Base-by-base conservation (phyloP, 2,329 filamentous ascomycete species). In the Piedraia hortae region DNA sequence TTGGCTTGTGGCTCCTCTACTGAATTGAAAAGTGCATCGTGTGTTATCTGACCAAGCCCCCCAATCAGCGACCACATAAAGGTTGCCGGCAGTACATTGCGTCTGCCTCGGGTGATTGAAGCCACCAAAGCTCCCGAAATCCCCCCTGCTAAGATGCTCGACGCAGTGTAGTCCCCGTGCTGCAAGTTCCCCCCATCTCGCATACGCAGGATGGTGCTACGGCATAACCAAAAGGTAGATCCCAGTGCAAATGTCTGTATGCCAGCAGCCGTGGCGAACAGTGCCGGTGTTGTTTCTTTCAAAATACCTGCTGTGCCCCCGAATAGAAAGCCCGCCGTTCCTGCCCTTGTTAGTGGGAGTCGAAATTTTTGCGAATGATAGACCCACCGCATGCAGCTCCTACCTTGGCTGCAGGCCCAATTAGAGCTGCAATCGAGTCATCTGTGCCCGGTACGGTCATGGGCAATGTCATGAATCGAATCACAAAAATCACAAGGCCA, bases 161-260 rank as follows among this genome's bases (percentile, higher is more conserved):
- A 68, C 36, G 58, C 62, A 10, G 62, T 48, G 27, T 61, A 63
- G 27, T 85, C 63, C 11, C 23, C 15, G 7, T 15, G 13, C 14
- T 18, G n/a, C 9, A 18, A 20, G 19, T 14, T 12, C 6, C 2
- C 20, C 6, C 12, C 23, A 11, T 14, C 4, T 4, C 27, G 31
- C 5, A 29, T 34, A 25, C 37, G 30, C 12, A 56, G 41, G 11
- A 54, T 33, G 6, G 39, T 31, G n/a, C 38, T 35, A 6, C 51
- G 44, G 12, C 36, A 29, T 66, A 70, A 67, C 56, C 67, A 82
- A 41, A 68, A 91, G 9, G 62, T 71, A 20, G 59, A 62, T 16
- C 75, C 75, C 17, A 88, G 56, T 18, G 62, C 56, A 44, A 75
- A 75, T 62, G 74, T 90, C 47, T 89, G 77, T 18, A 74, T 51